Evolutionary conservation across 441 rosid species (phyloP).

Genomic region (Bruguiera hainesii): DNA sequence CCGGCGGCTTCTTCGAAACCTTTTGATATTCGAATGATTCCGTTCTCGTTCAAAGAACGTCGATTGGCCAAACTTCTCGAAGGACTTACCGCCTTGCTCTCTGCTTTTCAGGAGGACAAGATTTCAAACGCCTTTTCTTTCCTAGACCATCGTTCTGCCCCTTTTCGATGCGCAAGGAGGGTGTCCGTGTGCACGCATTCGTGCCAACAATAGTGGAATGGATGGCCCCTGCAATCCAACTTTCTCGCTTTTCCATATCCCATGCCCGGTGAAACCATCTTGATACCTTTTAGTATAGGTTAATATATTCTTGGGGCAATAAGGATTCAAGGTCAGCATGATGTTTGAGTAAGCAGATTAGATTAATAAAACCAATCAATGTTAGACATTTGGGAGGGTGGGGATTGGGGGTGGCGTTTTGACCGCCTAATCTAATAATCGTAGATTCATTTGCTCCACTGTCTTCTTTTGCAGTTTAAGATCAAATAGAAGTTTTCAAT

Average conservation of each 20-base stretch:
- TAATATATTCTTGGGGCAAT: background rate
- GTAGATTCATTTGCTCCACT: no score
- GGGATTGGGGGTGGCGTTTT: no score
- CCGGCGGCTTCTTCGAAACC: background rate
- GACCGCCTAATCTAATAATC: no score
- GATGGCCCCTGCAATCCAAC: slow-evolving; percentile 8
- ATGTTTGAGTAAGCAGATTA: no score
- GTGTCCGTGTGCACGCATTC: slow-evolving; percentile 20
- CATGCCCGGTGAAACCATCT: background rate
- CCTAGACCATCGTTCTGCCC: background rate
- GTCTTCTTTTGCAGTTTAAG: no score
- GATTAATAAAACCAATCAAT: no score
- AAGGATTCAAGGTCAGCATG: no score
- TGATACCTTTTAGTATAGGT: background rate
- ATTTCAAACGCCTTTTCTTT: slow-evolving; percentile 1
- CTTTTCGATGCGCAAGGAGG: slow-evolving; percentile 13
- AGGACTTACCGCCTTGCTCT: background rate
- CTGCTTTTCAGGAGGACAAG: slow-evolving; percentile 16
- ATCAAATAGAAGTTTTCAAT: background rate
- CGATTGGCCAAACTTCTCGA: background rate
- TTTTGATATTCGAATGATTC: background rate
- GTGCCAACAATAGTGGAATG: slow-evolving; percentile 14
- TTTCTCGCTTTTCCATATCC: slow-evolving; percentile 3
- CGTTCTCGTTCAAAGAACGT: background rate
- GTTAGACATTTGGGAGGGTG: no score